Conservation (phyloP, 2,329 filamentous ascomycete genomes). For the Cephalotrichum gorgonifer region DNA sequence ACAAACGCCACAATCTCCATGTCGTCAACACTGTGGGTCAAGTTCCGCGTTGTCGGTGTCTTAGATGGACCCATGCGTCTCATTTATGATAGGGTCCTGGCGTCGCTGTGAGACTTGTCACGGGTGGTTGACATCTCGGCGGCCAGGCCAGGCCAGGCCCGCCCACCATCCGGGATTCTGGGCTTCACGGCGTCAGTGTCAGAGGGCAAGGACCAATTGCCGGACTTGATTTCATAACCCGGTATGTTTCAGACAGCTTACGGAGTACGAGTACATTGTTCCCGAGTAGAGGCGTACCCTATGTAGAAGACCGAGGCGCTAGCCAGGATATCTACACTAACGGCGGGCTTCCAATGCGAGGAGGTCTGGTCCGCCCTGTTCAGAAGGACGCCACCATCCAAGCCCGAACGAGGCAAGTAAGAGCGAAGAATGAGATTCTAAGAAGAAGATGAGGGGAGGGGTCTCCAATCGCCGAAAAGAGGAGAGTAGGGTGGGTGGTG, state of each 20-base stretch:
- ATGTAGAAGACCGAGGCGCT: background rate
- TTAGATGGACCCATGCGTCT: background rate
- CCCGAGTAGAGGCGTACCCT: background rate
- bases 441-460: too few relatives aligned
- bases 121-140: background rate
- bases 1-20: background rate
- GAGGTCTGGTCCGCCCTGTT: background rate
- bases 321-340: background rate
- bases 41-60: background rate
- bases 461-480: background rate
- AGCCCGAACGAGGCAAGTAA: background rate
- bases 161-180: background rate
- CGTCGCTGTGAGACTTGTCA: background rate
- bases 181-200: background rate
- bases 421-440: too few relatives aligned
- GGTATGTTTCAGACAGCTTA: background rate
- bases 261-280: background rate
- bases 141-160: constrained; percentile 1
- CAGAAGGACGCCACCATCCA: background rate
- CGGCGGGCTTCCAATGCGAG: background rate
- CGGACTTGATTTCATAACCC: background rate
- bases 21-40: background rate
- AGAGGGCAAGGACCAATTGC: background rate
- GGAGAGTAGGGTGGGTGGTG: background rate
- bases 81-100: constrained; percentile 1